Evolutionary conservation across 2,329 filamentous ascomycete species (phyloP).

Genomic region (Phyllosticta capitalensis): DNA sequence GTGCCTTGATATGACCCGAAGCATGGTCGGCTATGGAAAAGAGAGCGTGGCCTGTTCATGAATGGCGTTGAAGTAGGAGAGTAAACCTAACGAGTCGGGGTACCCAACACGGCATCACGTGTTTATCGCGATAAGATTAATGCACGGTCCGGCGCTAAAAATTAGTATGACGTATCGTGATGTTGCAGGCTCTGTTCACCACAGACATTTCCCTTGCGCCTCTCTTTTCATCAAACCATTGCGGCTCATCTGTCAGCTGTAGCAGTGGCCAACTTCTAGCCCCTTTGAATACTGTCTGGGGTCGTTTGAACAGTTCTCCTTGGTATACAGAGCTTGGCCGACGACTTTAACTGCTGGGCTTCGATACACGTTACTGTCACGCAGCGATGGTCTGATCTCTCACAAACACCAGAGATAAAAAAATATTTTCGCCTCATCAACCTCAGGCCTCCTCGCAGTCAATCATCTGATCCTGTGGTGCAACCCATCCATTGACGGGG

Average conservation of each 20-base stretch:
- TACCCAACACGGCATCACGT: not conserved
- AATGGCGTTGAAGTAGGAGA: not conserved
- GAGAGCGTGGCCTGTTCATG: not conserved
- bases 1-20: not conserved
- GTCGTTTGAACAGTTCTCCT: not conserved
- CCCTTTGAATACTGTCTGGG: too few species aligned
- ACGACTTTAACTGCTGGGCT: not conserved
- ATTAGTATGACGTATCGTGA: not conserved
- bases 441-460: not conserved
- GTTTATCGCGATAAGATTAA: not conserved
- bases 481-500: not conserved
- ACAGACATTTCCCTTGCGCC: too few species aligned
- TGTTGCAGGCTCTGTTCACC: not conserved
- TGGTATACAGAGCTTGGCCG: not conserved
- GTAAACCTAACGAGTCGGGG: not conserved
- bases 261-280: too few species aligned
- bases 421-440: not conserved
- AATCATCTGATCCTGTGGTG: not conserved
- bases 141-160: not conserved
- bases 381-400: not conserved
- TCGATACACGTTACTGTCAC: not conserved
- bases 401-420: not conserved
- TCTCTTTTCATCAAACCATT: not conserved
- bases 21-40: not conserved
- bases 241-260: too few species aligned